Evolutionary conservation across 306 rosid genomes (phyloP).

Genomic region (Acacia crassicarpa): DNA sequence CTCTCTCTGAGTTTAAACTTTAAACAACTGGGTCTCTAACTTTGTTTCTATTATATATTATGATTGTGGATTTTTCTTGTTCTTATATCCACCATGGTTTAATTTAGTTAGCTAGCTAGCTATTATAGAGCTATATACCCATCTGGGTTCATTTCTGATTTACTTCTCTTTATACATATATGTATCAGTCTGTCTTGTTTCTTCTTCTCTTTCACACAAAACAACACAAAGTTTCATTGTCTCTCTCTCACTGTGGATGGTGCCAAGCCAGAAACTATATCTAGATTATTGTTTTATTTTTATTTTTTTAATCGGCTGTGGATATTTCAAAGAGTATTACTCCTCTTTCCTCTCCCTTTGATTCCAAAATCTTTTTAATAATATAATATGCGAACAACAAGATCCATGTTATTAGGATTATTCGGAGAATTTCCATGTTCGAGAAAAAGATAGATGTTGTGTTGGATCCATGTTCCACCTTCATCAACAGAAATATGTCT

Average conservation of each 20-base stretch:
- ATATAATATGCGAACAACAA: conserved; percentile 37
- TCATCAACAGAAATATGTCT: conserved; percentile 66
- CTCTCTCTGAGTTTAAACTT: conserved; percentile 19
- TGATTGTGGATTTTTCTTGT: conserved; percentile 60
- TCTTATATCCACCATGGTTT: conserved; percentile 46
- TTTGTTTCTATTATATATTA: conserved; percentile 45
- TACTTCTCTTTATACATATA: not conserved
- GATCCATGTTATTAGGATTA: conserved; percentile 39
- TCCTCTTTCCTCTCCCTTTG: conserved; percentile 25
- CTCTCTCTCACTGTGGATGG: conserved; percentile 74
- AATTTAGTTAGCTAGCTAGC: not conserved
- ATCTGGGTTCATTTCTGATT: not conserved
- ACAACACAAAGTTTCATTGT: conserved; percentile 48
- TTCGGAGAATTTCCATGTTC: conserved; percentile 12
- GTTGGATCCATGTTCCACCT: conserved; percentile 49
- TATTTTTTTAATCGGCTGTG: too few species aligned
- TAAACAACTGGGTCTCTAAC: conserved; percentile 33
- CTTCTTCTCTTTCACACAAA: conserved; percentile 38
- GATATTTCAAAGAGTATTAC: not conserved
- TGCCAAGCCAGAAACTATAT: conserved; percentile 58
- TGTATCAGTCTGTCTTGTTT: conserved; percentile 39
- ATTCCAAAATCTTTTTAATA: conserved; percentile 37
- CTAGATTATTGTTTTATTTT: conserved; percentile 18
- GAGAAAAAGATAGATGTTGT: conserved; percentile 46
- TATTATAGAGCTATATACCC: not conserved